A percentile compares a stretch with the other conserved stretches of the same genome.
Evolutionary conservation across 768 basidiomycete species (phyloP).

Genomic region (Hygrocybe punicea): DNA sequence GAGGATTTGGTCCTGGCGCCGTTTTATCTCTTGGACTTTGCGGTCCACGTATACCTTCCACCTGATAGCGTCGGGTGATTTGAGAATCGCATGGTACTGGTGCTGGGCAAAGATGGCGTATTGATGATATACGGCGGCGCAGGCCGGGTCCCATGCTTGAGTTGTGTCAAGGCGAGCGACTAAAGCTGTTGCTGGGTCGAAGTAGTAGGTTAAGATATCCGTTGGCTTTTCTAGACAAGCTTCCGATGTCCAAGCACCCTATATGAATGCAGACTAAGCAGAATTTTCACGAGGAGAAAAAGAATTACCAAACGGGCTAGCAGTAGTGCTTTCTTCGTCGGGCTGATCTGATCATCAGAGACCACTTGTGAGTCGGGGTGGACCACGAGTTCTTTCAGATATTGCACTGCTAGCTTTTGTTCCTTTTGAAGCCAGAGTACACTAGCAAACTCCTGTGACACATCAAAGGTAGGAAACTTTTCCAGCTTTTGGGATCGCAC

Average conservation of each 20-base stretch:
- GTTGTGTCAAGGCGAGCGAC: constrained; percentile 23
- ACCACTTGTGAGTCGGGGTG: constrained; percentile 17
- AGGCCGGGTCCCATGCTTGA: constrained; percentile 23
- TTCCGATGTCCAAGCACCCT: constrained; percentile 91
- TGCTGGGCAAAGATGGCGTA: constrained; percentile 88
- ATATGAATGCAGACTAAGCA: background rate
- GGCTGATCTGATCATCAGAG: constrained; percentile 8
- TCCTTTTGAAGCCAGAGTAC: constrained; percentile 90
- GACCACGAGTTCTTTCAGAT: constrained; percentile 47
- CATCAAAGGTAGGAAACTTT: constrained; percentile 41
- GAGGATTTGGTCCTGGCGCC: constrained; percentile 40
- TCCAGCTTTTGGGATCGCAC: constrained; percentile 69
- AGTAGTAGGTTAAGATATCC: constrained; percentile 67
- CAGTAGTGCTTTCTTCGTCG: constrained; percentile 39
- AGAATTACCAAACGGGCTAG: constrained; percentile 62
- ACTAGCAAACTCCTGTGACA: constrained; percentile 79
- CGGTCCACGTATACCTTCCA: constrained; percentile 71
- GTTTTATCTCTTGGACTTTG: constrained; percentile 66
- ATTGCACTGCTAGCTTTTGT: constrained; percentile 76
- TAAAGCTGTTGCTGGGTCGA: constrained; percentile 53
- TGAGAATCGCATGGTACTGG: constrained; percentile 70
- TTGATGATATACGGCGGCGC: constrained; percentile 66
- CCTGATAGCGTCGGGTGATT: constrained; percentile 66
- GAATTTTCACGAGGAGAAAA: constrained; percentile 8
- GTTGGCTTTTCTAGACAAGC: constrained; percentile 79